Evolutionary conservation across 352 stramenopile genomes (phyloP).

Genomic region (Phytophthora pini): DNA sequence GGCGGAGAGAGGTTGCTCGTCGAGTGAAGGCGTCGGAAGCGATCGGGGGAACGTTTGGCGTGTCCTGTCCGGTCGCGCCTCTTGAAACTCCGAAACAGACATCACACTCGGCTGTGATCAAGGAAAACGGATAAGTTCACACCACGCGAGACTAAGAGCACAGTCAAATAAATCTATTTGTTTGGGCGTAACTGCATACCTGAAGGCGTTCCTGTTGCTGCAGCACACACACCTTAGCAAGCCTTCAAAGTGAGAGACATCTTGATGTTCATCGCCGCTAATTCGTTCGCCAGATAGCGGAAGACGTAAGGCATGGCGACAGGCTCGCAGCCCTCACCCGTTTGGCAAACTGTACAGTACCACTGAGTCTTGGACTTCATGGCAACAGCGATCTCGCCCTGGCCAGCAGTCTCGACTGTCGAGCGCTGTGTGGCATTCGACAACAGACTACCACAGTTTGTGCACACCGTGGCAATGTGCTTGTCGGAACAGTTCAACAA

Average conservation of each 20-base stretch:
- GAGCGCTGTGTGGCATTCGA: conserved; percentile 88
- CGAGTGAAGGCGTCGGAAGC: conserved; percentile 5
- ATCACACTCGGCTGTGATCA: neutral
- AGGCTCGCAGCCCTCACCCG: conserved; percentile 90
- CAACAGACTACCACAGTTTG: conserved; percentile 89
- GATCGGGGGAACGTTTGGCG: conserved; percentile 9
- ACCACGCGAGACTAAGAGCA: conserved; percentile 16
- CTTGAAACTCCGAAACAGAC: conserved; percentile 24
- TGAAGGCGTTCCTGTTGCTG: conserved; percentile 14
- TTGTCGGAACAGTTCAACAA: conserved; percentile 99
- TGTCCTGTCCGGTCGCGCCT: conserved; percentile 21
- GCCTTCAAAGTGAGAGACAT: conserved; percentile 93
- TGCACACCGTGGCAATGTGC: conserved; percentile 98
- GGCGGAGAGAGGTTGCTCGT: neutral
- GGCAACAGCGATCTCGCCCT: conserved; percentile 81
- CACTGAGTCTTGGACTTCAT: conserved; percentile 91
- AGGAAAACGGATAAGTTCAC: conserved; percentile 35
- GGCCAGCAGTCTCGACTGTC: conserved; percentile 81
- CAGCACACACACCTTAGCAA: conserved; percentile 30
- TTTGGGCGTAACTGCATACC: conserved; percentile 28
- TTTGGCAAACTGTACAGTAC: conserved; percentile 88
- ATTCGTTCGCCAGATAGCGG: conserved; percentile 98
- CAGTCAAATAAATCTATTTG: conserved; percentile 52
- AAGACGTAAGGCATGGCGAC: conserved; percentile 99
- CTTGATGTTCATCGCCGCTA: conserved; percentile 99